A percentile compares a stretch with the other conserved stretches of the same genome.
phyloP scores from a whole-genome alignment of 331 rosid genomes.

The Cydonia oblonga region DNA sequence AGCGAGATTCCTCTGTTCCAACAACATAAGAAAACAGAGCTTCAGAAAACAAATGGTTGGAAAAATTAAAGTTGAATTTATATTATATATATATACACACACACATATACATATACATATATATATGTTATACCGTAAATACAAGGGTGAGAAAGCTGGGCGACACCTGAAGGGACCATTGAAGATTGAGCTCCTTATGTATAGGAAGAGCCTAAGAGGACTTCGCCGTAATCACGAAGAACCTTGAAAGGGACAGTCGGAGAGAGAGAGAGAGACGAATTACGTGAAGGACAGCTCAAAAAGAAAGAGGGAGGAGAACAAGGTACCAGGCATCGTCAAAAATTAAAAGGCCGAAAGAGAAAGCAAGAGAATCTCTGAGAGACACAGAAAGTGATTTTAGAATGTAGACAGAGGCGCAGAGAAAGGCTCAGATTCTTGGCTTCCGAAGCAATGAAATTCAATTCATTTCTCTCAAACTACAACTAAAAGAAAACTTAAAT shows the following conservation, averaged over 20 bases:
- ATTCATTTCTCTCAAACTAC: background rate
- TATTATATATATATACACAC: no score
- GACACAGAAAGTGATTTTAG: slow-evolving; percentile 32
- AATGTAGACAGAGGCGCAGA: background rate
- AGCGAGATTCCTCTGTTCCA: slow-evolving; percentile 26
- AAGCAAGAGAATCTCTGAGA: slow-evolving; percentile 28
- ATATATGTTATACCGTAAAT: slow-evolving; percentile 42
- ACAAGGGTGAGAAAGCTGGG: slow-evolving; percentile 77
- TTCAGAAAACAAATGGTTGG: background rate
- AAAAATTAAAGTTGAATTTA: background rate
- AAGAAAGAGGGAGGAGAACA: slow-evolving; percentile 28
- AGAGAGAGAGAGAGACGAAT: slow-evolving; percentile 15
- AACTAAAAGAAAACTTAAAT: background rate
- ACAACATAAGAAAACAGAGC: background rate
- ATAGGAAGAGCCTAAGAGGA: slow-evolving; percentile 7
- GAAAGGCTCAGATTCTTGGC: slow-evolving; percentile 63
- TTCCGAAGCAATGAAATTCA: slow-evolving; percentile 59
- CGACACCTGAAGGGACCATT: slow-evolving; percentile 61
- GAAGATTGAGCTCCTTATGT: slow-evolving; percentile 11
- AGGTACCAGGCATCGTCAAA: slow-evolving; percentile 45
- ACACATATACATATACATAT: no score
- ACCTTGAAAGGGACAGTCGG: slow-evolving; percentile 20
- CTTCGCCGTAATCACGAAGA: slow-evolving; percentile 17
- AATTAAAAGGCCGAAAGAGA: slow-evolving; percentile 17
- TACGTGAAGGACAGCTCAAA: slow-evolving; percentile 19